Conservation (phyloP, 306 rosid species). For the Chamaecrista fasciculata region DNA sequence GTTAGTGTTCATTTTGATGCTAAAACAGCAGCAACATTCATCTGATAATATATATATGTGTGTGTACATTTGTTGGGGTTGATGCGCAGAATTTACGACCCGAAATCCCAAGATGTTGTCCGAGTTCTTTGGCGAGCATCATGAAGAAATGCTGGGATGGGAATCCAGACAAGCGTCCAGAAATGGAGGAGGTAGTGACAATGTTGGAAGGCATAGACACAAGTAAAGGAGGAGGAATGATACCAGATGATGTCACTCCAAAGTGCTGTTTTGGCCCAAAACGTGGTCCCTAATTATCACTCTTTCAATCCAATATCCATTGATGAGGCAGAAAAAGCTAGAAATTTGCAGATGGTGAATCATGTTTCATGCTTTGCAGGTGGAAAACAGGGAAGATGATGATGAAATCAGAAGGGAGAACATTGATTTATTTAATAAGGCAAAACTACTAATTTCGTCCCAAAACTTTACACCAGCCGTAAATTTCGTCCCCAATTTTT, state of each 20-base stretch:
- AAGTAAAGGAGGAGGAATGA: conserved; percentile 74
- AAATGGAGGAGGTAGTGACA: conserved; percentile 67
- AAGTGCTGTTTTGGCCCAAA: conserved; percentile 46
- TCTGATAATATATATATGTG: no score
- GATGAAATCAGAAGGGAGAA: no score
- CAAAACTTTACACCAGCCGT: no score
- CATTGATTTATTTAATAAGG: no score
- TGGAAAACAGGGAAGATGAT: no score
- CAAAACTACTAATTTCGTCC: no score
- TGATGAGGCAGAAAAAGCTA: neutral
- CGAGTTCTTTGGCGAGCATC: conserved; percentile 48
- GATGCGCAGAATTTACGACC: conserved; percentile 64
- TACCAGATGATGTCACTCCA: conserved; percentile 44
- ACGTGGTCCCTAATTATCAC: conserved; percentile 61
- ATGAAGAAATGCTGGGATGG: conserved; percentile 71
- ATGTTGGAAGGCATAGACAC: conserved; percentile 71
- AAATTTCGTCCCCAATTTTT: no score
- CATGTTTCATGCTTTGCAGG: neutral
- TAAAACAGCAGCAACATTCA: no score
- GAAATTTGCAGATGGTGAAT: conserved; percentile 5
- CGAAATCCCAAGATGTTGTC: conserved; percentile 62
- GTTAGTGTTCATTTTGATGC: no score
- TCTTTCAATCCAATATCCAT: neutral
- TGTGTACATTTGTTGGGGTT: neutral
- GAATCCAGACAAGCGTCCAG: conserved; percentile 55